A percentile compares a stretch with the other conserved stretches of the same genome.
These are phyloP conservation scores for Hemisphaericaspora xylofermentans DNA, from an alignment of 1,139 yeast species.

Conservation along the genomic window DNA sequence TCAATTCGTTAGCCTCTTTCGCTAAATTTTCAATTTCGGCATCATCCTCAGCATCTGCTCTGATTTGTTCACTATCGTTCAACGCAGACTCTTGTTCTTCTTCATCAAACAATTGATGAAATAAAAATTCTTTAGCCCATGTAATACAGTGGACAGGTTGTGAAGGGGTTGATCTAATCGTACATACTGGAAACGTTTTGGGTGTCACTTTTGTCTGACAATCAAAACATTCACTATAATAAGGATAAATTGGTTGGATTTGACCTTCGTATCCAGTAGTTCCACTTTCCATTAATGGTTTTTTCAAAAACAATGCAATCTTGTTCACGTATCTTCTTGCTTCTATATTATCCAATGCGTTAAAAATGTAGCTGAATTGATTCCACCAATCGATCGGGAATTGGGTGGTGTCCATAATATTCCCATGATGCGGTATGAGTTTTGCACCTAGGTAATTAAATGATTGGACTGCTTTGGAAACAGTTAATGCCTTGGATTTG, in stretches of 20 bases:
- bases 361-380: constrained; percentile 75
- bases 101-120: constrained; percentile 75
- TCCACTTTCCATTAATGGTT: constrained; percentile 88
- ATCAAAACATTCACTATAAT: constrained; percentile 86
- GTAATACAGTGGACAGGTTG: constrained; percentile 95
- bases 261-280: constrained; percentile 95
- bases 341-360: constrained; percentile 90
- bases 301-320: constrained; percentile 69
- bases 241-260: constrained; percentile 85
- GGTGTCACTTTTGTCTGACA: constrained; percentile 88
- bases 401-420: constrained; percentile 71
- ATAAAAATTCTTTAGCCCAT: constrained; percentile 94
- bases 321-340: constrained; percentile 89
- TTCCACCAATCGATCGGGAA: constrained; percentile 83
- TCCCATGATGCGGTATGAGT: constrained; percentile 80
- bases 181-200: constrained; percentile 91
- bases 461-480: constrained; percentile 73
- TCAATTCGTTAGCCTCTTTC: constrained; percentile 75
- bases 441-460: constrained; percentile 73
- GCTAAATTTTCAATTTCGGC: constrained; percentile 68
- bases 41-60: constrained; percentile 47
- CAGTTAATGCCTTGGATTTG: constrained; percentile 79
- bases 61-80: constrained; percentile 30
- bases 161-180: constrained; percentile 94
- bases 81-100: constrained; percentile 28